Evolutionary conservation across 139 green algal genomes (phyloP).

Genomic region (Pycnococcus provasolii): DNA sequence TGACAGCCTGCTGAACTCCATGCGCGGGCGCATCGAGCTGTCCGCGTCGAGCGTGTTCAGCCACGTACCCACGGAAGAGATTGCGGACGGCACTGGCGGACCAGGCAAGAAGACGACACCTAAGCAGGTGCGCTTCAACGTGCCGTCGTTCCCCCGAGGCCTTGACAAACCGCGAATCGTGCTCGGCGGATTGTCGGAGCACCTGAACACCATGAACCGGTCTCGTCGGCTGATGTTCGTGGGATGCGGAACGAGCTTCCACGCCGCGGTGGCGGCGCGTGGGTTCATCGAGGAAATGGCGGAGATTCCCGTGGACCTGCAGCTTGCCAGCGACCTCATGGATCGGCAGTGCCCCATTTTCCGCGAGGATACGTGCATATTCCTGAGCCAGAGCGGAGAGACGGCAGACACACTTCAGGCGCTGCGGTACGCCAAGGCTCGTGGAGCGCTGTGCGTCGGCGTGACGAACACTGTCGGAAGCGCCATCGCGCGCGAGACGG

Average conservation of each 20-base stretch:
- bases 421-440: slow-evolving; percentile 35
- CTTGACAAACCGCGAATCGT: slow-evolving; percentile 37
- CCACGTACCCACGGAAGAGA: too few relatives aligned
- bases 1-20: slow-evolving; percentile 56
- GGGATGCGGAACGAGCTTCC: slow-evolving; percentile 81
- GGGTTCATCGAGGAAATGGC: slow-evolving; percentile 31
- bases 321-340: slow-evolving; percentile 86
- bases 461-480: slow-evolving; percentile 94
- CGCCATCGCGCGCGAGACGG: slow-evolving; percentile 72
- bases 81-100: too few relatives aligned
- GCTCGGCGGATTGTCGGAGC: slow-evolving; percentile 40
- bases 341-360: slow-evolving; percentile 77
- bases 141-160: too few relatives aligned
- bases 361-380: slow-evolving; percentile 85
- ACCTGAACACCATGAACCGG: slow-evolving; percentile 49
- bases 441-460: slow-evolving; percentile 86
- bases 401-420: slow-evolving; percentile 87
- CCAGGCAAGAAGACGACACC: too few relatives aligned
- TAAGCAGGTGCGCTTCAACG: too few relatives aligned
- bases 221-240: slow-evolving; percentile 82
- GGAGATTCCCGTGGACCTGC: slow-evolving; percentile 69
- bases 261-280: slow-evolving; percentile 64
- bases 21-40: slow-evolving; percentile 35
- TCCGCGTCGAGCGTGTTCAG: too few relatives aligned
- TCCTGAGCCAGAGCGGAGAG: slow-evolving; percentile 86